A percentile compares a stretch with the other conserved stretches of the same genome.
Evolutionary conservation across 495 filamentous ascomycete species (phyloP).

Genomic region (Penicillium cosmopolitanum): DNA sequence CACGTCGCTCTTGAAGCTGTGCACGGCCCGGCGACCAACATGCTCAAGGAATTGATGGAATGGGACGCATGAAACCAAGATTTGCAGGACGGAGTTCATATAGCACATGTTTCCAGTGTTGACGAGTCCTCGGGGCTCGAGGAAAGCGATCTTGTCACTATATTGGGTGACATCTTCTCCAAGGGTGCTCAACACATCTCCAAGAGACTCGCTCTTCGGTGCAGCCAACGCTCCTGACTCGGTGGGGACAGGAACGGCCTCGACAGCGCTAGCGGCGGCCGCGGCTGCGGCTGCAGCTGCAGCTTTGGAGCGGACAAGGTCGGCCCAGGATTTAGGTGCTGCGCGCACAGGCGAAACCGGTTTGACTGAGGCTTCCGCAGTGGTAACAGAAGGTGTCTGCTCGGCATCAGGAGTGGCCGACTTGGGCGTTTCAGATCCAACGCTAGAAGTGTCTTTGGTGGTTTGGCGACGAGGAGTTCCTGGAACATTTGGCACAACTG

Average conservation of each 20-base stretch:
- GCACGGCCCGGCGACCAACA: conserved; percentile 75
- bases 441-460: conserved; percentile 40
- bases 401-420: conserved; percentile 30
- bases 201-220: conserved; percentile 65
- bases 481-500: conserved; percentile 62
- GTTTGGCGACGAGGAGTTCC: conserved; percentile 46
- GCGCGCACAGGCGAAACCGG: conserved; percentile 45
- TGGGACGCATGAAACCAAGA: conserved; percentile 87
- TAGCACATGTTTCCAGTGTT: conserved; percentile 99
- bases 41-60: conserved; percentile 94
- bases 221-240: conserved; percentile 51
- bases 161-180: conserved; percentile 60
- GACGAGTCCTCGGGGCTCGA: conserved; percentile 92
- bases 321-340: conserved; percentile 76
- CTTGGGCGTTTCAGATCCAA: conserved; percentile 43
- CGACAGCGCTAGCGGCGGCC: conserved; percentile 26
- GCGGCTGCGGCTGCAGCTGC: not conserved
- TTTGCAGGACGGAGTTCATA: conserved; percentile 99
- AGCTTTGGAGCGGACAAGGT: conserved; percentile 64
- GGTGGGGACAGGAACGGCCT: conserved; percentile 26
- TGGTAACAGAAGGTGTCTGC: conserved; percentile 21
- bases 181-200: conserved; percentile 71
- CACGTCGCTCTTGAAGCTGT: conserved; percentile 94
- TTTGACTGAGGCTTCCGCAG: conserved; percentile 32
- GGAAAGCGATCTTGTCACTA: conserved; percentile 71